Evolutionary conservation across 768 basidiomycete genomes (phyloP).

Genomic region (Cantharellus cinnabarinus): DNA sequence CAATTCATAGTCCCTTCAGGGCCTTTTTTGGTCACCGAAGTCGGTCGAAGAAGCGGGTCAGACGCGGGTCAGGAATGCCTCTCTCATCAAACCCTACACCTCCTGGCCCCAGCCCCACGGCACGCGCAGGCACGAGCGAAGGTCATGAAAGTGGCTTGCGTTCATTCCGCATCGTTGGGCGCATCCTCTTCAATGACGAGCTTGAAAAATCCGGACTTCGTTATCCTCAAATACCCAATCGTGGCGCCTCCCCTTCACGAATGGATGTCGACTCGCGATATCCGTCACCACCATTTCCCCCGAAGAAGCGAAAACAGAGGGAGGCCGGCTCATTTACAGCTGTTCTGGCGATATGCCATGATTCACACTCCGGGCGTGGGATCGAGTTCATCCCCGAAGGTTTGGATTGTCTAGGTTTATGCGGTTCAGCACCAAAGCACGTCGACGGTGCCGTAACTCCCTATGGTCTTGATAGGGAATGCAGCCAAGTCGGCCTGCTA

Average conservation of each 20-base stretch:
- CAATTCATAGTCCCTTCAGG: not conserved
- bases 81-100: conserved; percentile 12
- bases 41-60: conserved; percentile 25
- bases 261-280: not conserved
- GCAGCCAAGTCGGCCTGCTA: conserved; percentile 14
- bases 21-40: not conserved
- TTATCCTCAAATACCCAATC: not conserved
- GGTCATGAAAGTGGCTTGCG: conserved; percentile 26
- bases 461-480: conserved; percentile 15
- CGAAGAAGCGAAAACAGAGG: not conserved
- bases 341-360: conserved; percentile 22
- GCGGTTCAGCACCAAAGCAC: conserved; percentile 19
- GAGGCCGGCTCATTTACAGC: conserved; percentile 25
- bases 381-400: conserved; percentile 70
- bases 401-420: conserved; percentile 52
- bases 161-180: conserved; percentile 53
- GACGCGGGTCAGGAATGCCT: conserved; percentile 9
- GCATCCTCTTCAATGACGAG: conserved; percentile 52
- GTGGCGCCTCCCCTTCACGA: conserved; percentile 32
- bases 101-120: conserved; percentile 11
- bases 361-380: conserved; percentile 13
- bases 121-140: conserved; percentile 11
- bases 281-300: conserved; percentile 37
- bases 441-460: conserved; percentile 20
- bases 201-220: conserved; percentile 38